Base-by-base conservation (phyloP, 2,329 filamentous ascomycete genomes). In the Penicillium sp. region DNA sequence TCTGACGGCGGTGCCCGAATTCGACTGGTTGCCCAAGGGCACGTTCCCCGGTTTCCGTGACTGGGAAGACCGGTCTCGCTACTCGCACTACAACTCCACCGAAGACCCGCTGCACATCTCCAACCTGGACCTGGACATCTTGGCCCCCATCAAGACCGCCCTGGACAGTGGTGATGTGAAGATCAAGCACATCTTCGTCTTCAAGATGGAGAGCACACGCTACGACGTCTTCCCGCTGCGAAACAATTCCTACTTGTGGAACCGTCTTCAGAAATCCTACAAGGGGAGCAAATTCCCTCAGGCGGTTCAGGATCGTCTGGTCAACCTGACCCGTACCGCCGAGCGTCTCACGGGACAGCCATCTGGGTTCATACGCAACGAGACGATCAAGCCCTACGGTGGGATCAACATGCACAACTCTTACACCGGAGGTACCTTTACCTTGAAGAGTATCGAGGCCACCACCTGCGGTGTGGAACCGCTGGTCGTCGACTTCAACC, bases 191-290 rank as follows among this genome's bases (percentile, higher is more conserved):
- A 54, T 75, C 12, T 52, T 75, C 5, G 49, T 73, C 5, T 51
- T 75, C 9, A 62, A 71, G 28, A 62, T 75, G 9, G 72, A 75
- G 45, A 73, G 71, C 40, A 74, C 71, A 4, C 63, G 72, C 27
- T 68, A 71, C 18, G 72, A 75, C 36, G 66, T 74, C 1, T 75
- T 74, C 33, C 72, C 72, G 0, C 53, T 75, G 29, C 55, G 54
- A 18, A 71, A 72, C 34, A 68, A 68, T 46, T 56, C 64, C 2
- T 67, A 66, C 3, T 47, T 63, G n/a, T 43, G 66, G 25, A 32
- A 62, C 9, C 56, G 56, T n/a, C 63, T 73, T 7, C 67, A 63
- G 58, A 55, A 70, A 6, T 65, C 64, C 5, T 69, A 68, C 3
- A 66, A 60, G 12, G 48, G 62, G 5, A 50, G 65, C 3, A 48